Percentiles rank a stretch among this genome's conserved stretches.
Evolutionary conservation across 176 grass and related monocot genomes (phyloP).

Genomic region (Pharus latifolius): DNA sequence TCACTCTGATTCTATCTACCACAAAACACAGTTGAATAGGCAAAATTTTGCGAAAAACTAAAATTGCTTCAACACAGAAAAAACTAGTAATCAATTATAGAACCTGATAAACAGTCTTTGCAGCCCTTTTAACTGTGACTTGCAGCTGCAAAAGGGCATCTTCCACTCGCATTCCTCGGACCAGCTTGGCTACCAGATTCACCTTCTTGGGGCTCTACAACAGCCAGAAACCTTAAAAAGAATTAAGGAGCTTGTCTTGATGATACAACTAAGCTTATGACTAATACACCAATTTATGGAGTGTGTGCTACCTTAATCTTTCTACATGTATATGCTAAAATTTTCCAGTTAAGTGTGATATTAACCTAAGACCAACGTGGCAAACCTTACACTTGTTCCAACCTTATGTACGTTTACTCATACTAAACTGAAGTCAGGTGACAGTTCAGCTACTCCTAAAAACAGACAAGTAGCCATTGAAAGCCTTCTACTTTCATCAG

Average conservation of each 20-base stretch:
- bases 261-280: not conserved
- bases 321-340: not conserved
- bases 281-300: not conserved
- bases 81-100: not conserved
- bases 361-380: not conserved
- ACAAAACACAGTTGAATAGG: not conserved
- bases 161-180: slow-evolving; percentile 88
- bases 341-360: not conserved
- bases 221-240: not conserved
- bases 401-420: not conserved
- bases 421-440: not conserved
- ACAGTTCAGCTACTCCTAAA: not conserved
- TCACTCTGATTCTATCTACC: not conserved
- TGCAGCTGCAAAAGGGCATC: slow-evolving; percentile 83
- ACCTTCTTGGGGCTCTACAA: slow-evolving; percentile 97
- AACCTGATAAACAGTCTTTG: slow-evolving; percentile 88
- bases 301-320: not conserved
- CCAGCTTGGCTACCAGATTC: slow-evolving; percentile 72
- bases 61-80: too few relatives aligned
- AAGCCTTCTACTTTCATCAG: not conserved
- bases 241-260: not conserved
- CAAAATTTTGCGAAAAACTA: not conserved
- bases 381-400: not conserved
- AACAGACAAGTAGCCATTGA: not conserved
- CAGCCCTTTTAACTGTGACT: slow-evolving; percentile 87